A percentile compares a stretch with the other conserved stretches of the same genome.
phyloP scores from a whole-genome alignment of 169 alveolate species.

The Plasmodium falciparum region DNA sequence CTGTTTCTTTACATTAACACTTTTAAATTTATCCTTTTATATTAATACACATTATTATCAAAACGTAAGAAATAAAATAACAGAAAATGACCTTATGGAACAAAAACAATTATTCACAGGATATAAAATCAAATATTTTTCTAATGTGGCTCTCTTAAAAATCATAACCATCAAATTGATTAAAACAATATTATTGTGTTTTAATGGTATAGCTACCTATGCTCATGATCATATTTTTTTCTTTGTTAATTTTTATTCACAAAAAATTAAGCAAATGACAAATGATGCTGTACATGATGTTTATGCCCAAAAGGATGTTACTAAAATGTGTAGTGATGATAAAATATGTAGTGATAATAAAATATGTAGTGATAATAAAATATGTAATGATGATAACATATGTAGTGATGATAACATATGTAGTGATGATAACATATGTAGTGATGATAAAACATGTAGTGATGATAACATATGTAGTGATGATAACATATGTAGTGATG shows the following conservation, averaged over 20 bases:
- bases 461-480: background rate
- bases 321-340: too few relatives aligned
- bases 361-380: background rate
- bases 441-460: too few relatives aligned
- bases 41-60: conserved; percentile 45
- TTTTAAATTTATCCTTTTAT: conserved; percentile 44
- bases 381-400: too few relatives aligned
- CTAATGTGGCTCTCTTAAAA: conserved; percentile 60
- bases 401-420: background rate
- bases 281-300: conserved; percentile 19
- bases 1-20: conserved; percentile 40
- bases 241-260: conserved; percentile 66
- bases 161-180: conserved; percentile 45
- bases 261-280: conserved; percentile 31
- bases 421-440: background rate
- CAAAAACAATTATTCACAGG: conserved; percentile 10
- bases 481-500: background rate
- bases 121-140: conserved; percentile 41
- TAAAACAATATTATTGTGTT: conserved; percentile 43
- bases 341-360: too few relatives aligned
- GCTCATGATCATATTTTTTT: conserved; percentile 64
- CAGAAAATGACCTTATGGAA: conserved; percentile 17
- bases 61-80: conserved; percentile 11
- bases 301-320: background rate
- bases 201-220: conserved; percentile 59